Percentiles rank a stretch among this genome's conserved stretches.
These are phyloP conservation scores for Imleria badia DNA, from an alignment of 768 basidiomycete species.

Conservation along the genomic window DNA sequence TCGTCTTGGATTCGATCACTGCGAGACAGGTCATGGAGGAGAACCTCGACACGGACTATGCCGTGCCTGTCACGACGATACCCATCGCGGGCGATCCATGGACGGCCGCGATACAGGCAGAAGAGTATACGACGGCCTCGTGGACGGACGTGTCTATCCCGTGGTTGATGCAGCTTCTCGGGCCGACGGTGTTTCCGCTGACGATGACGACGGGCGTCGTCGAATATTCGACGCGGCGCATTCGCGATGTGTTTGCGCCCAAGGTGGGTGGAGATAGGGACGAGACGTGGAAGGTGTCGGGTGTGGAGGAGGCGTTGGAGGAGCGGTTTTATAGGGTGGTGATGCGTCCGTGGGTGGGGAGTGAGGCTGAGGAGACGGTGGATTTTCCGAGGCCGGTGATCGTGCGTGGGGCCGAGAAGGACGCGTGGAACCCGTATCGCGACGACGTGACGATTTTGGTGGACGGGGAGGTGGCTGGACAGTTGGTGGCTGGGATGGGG, in stretches of 20 bases:
- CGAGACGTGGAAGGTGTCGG: not conserved
- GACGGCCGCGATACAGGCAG: conserved; percentile 22
- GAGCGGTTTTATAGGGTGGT: conserved; percentile 45
- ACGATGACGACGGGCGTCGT: conserved; percentile 63
- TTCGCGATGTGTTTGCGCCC: conserved; percentile 47
- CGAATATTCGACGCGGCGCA: conserved; percentile 59
- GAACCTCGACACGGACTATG: conserved; percentile 22
- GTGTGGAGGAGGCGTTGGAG: conserved; percentile 46
- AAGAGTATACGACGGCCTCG: conserved; percentile 27
- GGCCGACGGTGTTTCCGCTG: conserved; percentile 53
- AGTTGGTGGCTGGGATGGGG: conserved; percentile 31
- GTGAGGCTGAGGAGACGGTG: conserved; percentile 31
- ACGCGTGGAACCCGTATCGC: conserved; percentile 39
- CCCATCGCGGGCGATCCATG: conserved; percentile 25
- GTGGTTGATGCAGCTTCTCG: conserved; percentile 45
- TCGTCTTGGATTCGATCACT: conserved; percentile 29
- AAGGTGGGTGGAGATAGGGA: conserved; percentile 7
- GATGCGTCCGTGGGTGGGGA: conserved; percentile 50
- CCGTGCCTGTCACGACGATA: conserved; percentile 15
- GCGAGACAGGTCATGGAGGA: conserved; percentile 32
- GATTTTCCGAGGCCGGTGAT: conserved; percentile 38
- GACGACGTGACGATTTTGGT: conserved; percentile 33
- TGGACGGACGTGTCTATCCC: conserved; percentile 29
- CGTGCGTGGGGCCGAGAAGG: conserved; percentile 22
- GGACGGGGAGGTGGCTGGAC: conserved; percentile 9